Evolutionary conservation across 495 filamentous ascomycete species (phyloP).

Genomic region (Copromyces sp.): DNA sequence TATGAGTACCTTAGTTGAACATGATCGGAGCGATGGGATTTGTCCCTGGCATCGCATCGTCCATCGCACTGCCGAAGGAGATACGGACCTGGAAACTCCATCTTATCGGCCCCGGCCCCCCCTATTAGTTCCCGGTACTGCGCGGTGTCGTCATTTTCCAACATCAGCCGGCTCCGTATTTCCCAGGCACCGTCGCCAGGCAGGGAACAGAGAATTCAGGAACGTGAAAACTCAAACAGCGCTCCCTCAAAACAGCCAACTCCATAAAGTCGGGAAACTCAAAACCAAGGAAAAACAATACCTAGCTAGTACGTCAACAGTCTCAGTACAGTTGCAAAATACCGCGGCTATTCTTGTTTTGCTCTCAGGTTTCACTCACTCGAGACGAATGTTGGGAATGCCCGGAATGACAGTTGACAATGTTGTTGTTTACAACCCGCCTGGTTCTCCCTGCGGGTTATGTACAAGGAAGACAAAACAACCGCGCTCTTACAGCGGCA

Average conservation of each 20-base stretch:
- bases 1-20: not conserved
- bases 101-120: not conserved
- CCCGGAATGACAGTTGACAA: not conserved
- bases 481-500: not conserved
- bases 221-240: not conserved
- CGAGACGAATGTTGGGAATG: not conserved
- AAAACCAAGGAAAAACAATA: not conserved
- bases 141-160: not conserved
- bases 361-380: not conserved
- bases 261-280: not conserved
- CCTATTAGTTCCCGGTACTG: not conserved
- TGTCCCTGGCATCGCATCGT: not conserved
- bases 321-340: not conserved
- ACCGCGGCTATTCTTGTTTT: not conserved
- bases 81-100: not conserved
- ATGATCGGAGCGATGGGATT: not conserved
- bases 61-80: not conserved
- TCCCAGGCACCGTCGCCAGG: not conserved
- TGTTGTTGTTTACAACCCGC: not conserved
- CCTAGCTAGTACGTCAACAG: not conserved
- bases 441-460: not conserved
- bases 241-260: not conserved
- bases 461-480: not conserved
- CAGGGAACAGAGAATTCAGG: not conserved
- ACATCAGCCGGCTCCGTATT: not conserved